Evolutionary conservation across 116 monocot genomes (phyloP).

Genomic region (Cymodocea nodosa): DNA sequence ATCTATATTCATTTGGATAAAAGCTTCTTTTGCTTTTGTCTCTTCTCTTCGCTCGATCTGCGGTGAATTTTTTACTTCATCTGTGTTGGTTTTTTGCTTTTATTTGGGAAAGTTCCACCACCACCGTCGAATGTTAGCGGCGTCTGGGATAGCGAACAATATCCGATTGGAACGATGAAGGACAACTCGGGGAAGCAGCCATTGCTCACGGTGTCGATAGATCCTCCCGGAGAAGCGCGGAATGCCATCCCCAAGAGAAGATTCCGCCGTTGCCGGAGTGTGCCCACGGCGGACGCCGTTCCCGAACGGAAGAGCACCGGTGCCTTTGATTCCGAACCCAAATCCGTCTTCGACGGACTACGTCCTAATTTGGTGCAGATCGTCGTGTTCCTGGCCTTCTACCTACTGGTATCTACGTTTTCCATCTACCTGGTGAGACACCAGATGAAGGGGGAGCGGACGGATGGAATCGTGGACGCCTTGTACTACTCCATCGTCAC

Average conservation of each 20-base stretch:
- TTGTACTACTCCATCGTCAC: slow-evolving; percentile 93
- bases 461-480: slow-evolving; percentile 57
- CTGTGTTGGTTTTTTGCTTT: too few species aligned
- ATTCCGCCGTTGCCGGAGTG: slow-evolving; percentile 22
- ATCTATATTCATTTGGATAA: too few species aligned
- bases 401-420: slow-evolving; percentile 29
- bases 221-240: not conserved
- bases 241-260: slow-evolving; percentile 3
- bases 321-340: slow-evolving; percentile 13
- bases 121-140: too few species aligned
- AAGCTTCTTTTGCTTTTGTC: too few species aligned
- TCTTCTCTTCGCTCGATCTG: too few species aligned
- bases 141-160: too few species aligned
- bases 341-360: slow-evolving; percentile 12
- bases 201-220: slow-evolving; percentile 1
- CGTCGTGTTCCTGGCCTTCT: slow-evolving; percentile 28
- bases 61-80: too few species aligned
- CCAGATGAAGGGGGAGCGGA: slow-evolving; percentile 59
- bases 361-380: slow-evolving; percentile 35
- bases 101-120: too few species aligned
- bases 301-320: slow-evolving; percentile 8
- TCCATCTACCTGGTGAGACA: slow-evolving; percentile 53
- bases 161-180: not conserved
- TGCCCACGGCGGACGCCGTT: slow-evolving; percentile 10
- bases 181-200: not conserved